These are phyloP conservation scores for Viola odorata DNA, from an alignment of 345 rosid species.

Conservation along the genomic window DNA sequence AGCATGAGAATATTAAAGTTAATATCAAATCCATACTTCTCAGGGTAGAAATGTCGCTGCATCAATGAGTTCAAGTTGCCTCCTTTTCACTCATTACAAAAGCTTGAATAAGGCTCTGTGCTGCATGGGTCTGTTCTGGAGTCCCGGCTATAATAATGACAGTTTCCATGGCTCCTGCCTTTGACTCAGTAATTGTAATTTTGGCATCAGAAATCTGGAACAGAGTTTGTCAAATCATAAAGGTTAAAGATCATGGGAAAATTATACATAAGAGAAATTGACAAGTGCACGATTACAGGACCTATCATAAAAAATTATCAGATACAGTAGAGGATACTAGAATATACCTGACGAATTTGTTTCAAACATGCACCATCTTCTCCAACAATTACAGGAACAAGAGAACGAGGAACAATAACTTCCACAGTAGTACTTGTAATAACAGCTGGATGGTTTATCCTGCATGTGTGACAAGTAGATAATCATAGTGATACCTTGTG, in stretches of 20 bases:
- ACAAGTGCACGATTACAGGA: background rate
- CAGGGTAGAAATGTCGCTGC: conserved; percentile 1
- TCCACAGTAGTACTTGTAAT: conserved; percentile 67
- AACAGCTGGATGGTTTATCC: conserved; percentile 48
- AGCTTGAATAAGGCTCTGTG: conserved; percentile 78
- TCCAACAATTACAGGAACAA: conserved; percentile 59
- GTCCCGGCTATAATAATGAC: conserved; percentile 65
- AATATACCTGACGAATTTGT: conserved; percentile 61
- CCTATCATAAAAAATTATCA: background rate
- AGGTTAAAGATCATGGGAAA: conserved; percentile 3
- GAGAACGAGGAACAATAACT: conserved; percentile 67
- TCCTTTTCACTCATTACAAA: conserved; percentile 67
- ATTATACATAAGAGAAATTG: background rate
- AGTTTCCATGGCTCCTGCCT: conserved; percentile 57
- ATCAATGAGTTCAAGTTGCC: conserved; percentile 23
- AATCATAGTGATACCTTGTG: too few relatives aligned
- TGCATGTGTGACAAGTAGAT: conserved; percentile 3
- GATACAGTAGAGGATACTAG: background rate
- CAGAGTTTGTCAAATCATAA: background rate
- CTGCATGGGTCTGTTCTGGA: conserved; percentile 80
- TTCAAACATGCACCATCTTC: conserved; percentile 70
- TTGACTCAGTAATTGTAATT: conserved; percentile 48
- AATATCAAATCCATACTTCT: too few relatives aligned
- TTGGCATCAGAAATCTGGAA: conserved; percentile 70
- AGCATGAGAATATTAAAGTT: too few relatives aligned